phyloP scores from a whole-genome alignment of 83 land plant species.

The Thuja plicata region DNA sequence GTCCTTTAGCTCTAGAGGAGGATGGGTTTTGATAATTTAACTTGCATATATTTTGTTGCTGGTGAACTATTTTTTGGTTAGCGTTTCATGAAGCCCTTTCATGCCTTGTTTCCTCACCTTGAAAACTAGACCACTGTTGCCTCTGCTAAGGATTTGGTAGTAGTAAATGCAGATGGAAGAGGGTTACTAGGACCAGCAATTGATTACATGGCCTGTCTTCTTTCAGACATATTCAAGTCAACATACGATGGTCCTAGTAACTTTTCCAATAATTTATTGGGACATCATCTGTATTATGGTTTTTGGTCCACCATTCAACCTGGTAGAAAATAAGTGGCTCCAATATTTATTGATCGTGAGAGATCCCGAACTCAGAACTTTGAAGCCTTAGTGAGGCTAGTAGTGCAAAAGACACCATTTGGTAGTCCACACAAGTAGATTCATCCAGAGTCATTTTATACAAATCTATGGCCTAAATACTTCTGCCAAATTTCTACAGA shows the following conservation, averaged over 20 bases:
- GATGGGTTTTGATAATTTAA: conserved; percentile 92
- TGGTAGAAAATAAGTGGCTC: conserved; percentile 85
- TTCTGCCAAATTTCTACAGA: conserved; percentile 65
- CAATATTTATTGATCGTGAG: conserved; percentile 77
- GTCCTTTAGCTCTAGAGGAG: conserved; percentile 97
- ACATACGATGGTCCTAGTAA: conserved; percentile 99
- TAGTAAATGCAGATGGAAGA: conserved; percentile 44
- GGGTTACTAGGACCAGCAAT: conserved; percentile 91
- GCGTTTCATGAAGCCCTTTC: conserved; percentile 82
- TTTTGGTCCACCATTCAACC: conserved; percentile 81
- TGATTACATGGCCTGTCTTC: conserved; percentile 98
- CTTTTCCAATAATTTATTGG: conserved; percentile 92
- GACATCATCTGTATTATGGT: conserved; percentile 91
- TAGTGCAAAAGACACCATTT: conserved; percentile 56
- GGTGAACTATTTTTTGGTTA: conserved; percentile 94
- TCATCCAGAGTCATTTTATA: conserved; percentile 85
- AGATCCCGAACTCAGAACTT: conserved; percentile 48
- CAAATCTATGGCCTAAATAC: conserved; percentile 98
- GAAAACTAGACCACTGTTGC: conserved; percentile 71
- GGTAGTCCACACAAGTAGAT: conserved; percentile 76
- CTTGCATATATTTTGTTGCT: conserved; percentile 91
- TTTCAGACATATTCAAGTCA: conserved; percentile 95
- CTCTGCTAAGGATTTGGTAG: conserved; percentile 49
- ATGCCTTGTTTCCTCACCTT: conserved; percentile 71
- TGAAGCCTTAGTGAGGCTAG: conserved; percentile 63